Percentiles rank a stretch among this genome's conserved stretches.
These are phyloP conservation scores for Porpolomopsis calyptriformis DNA, from an alignment of 768 basidiomycete species.

Conservation along the genomic window DNA sequence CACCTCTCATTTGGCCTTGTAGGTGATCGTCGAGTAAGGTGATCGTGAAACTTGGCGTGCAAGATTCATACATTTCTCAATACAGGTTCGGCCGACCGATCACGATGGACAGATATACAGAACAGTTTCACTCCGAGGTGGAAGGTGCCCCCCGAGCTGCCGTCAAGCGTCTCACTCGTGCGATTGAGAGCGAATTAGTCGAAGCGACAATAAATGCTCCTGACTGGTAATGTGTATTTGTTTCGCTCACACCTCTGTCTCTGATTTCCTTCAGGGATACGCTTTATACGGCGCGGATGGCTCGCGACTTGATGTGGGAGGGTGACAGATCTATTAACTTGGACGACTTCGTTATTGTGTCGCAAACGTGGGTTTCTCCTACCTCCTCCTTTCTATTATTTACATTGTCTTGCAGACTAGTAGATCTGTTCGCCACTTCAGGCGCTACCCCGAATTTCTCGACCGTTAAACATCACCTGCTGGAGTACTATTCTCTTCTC, in stretches of 20 bases:
- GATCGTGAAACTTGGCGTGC: slow-evolving; percentile 1
- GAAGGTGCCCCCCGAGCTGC: slow-evolving; percentile 67
- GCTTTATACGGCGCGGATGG: slow-evolving; percentile 83
- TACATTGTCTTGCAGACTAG: slow-evolving; percentile 42
- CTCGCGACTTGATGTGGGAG: slow-evolving; percentile 88
- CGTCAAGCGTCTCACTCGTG: slow-evolving; percentile 76
- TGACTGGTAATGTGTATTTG: slow-evolving; percentile 57
- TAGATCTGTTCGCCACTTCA: slow-evolving; percentile 75
- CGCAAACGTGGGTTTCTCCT: slow-evolving; percentile 69
- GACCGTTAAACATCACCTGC: slow-evolving; percentile 55
- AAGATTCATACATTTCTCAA: slow-evolving; percentile 6
- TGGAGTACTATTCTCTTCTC: slow-evolving; percentile 83
- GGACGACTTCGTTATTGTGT: slow-evolving; percentile 71
- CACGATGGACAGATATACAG: slow-evolving; percentile 57
- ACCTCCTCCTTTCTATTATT: slow-evolving; percentile 4
- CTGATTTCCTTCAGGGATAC: slow-evolving; percentile 55
- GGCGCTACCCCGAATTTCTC: slow-evolving; percentile 50
- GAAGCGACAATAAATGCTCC: slow-evolving; percentile 83
- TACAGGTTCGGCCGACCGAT: slow-evolving; percentile 77
- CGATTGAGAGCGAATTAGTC: slow-evolving; percentile 59
- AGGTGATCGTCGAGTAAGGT: too few relatives aligned
- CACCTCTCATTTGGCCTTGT: slow-evolving; percentile 12
- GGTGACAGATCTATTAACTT: slow-evolving; percentile 65
- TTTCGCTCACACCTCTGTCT: slow-evolving; percentile 1
- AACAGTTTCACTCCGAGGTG: slow-evolving; percentile 60